Base-by-base conservation (phyloP, 2,329 filamentous ascomycete genomes). In the Penicillium sp. region DNA sequence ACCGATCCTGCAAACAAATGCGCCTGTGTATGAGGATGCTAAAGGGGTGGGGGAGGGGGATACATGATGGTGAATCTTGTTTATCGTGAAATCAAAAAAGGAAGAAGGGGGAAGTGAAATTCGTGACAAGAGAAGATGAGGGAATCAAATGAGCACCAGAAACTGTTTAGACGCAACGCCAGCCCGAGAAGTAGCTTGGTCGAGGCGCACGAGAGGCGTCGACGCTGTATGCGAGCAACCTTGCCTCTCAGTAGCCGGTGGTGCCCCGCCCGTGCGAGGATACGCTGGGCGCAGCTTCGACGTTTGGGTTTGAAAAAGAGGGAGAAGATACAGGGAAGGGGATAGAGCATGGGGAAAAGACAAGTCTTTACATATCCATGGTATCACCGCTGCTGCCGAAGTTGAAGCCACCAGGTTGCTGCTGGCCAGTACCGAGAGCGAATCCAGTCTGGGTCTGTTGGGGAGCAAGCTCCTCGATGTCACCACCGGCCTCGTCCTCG, bases 371-470 rank as follows among this genome's bases (percentile, higher is more conserved):
- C 85, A 88, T 90, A 70, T 89, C 87, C 86, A 89, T 89, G 38
- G 84, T 85, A 69, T 89, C 87, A 63, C 81, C 84, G 60, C 84
- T 85, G 69, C 86, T 81, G 74, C 90, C 90, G 74, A 99, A 99
- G 85, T 90, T 96, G 85, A 97, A 99, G 72, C 89, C 89, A 65
- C 89, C 88, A 30, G 73, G 67, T 68, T 88, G 84, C 71, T 90
- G 87, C 68, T 85, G 81, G 71, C 84, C 86, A 67, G 75, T 78
- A 67, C 75, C 81, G 68, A 75, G 87, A 80, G 69, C 89, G 87
- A 76, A 97, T 89, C 69, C 92, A 85, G 75, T 85, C 71, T 91
- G 88, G 62, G 83, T 85, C 65, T 85, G 82, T 68, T 85, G 83
- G 58, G 89, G 85, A 58, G 84, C 88, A 75, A 91, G 84, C 69